A percentile compares a stretch with the other conserved stretches of the same genome.
These are phyloP conservation scores for Tolypocladium album DNA, from an alignment of 2,329 filamentous ascomycete species.

Conservation along the genomic window DNA sequence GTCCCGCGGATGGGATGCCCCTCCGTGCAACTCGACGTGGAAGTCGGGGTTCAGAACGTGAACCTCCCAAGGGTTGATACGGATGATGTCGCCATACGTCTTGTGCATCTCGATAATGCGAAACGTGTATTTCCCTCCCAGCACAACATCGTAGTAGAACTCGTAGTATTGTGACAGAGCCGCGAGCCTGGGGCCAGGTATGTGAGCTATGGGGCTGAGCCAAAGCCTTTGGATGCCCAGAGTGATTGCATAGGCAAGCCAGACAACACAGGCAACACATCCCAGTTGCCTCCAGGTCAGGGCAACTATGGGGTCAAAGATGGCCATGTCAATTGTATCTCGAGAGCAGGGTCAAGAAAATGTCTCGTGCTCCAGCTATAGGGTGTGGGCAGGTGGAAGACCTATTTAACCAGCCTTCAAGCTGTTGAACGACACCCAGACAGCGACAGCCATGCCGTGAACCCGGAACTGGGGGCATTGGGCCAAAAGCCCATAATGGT, in stretches of 20 bases:
- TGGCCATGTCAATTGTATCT: constrained; percentile 1
- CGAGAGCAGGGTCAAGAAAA: no score
- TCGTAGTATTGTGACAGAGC: constrained; percentile 28
- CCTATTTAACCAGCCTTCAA: not conserved
- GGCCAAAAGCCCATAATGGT: not conserved
- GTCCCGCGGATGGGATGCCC: constrained; percentile 17
- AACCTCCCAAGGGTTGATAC: constrained; percentile 29
- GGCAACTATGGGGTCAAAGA: constrained; percentile 10
- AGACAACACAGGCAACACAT: constrained; percentile 13
- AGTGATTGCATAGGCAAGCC: constrained; percentile 17
- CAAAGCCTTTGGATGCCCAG: constrained; percentile 21
- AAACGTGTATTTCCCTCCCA: constrained; percentile 29
- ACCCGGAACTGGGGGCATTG: not conserved
- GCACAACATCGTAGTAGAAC: constrained; percentile 31
- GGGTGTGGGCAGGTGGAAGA: not conserved
- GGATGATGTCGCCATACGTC: constrained; percentile 28
- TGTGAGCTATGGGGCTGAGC: constrained; percentile 25
- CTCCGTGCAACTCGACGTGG: constrained; percentile 26
- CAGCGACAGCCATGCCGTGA: not conserved
- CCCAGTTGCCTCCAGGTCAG: constrained; percentile 14
- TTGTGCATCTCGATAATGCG: constrained; percentile 30
- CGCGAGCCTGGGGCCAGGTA: constrained; percentile 28
- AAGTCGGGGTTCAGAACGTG: constrained; percentile 26
- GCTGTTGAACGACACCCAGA: not conserved
- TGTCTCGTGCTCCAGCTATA: not conserved